A percentile compares a stretch with the other conserved stretches of the same genome.
Evolutionary conservation across 1,284 basidiomycete species (phyloP).

Genomic region (Microbotryum silenes-acaulis): DNA sequence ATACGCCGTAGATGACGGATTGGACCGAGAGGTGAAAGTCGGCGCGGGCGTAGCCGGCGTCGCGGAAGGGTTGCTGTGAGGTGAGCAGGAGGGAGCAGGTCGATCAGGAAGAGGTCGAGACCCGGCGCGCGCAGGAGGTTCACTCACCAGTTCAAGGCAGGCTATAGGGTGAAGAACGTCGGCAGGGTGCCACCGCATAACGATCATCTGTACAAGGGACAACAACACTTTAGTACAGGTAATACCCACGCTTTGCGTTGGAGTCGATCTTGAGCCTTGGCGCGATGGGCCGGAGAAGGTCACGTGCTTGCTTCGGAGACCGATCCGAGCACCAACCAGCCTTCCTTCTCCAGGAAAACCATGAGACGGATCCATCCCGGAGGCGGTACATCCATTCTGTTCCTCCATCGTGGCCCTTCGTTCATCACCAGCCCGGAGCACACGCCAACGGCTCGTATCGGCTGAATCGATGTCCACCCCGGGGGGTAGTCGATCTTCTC

Average conservation of each 20-base stretch:
- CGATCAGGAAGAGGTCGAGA: not conserved
- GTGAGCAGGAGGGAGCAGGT: not conserved
- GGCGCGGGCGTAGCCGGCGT: conserved; percentile 85
- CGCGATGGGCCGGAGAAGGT: too few species aligned
- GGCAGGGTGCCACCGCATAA: conserved; percentile 83
- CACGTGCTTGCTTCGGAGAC: too few species aligned
- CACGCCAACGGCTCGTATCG: too few species aligned
- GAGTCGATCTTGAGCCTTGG: not conserved
- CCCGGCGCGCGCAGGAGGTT: not conserved
- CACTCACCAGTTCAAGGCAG: conserved; percentile 44
- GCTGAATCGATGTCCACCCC: too few species aligned
- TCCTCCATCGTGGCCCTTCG: too few species aligned
- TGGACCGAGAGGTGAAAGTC: conserved; percentile 73
- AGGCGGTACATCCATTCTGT: too few species aligned
- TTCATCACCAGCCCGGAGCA: too few species aligned
- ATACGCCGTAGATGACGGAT: conserved; percentile 89
- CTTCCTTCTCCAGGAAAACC: too few species aligned
- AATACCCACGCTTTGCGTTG: not conserved
- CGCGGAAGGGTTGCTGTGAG: conserved; percentile 65
- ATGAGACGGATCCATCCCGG: too few species aligned
- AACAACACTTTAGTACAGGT: not conserved
- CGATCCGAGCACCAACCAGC: too few species aligned
- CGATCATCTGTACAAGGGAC: conserved; percentile 64
- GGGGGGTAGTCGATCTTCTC: too few species aligned
- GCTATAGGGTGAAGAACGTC: conserved; percentile 90